Conservation (phyloP, 1,139 yeast species). For the Candida glucosophila region DNA sequence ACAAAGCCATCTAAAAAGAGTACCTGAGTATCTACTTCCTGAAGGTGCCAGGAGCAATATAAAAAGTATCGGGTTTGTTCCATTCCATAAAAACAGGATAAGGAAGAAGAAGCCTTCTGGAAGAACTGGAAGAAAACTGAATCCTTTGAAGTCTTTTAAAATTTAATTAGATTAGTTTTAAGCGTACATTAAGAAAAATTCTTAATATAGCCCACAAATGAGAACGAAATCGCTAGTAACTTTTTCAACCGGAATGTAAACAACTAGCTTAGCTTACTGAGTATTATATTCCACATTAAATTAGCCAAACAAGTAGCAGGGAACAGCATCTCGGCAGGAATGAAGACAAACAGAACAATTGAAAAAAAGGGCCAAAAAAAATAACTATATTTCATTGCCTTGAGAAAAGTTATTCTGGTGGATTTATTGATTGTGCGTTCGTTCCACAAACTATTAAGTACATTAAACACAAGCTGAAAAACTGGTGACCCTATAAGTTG, state of each 20-base stretch:
- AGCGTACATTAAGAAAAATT: no score
- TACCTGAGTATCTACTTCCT: slow-evolving; percentile 87
- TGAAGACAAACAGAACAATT: slow-evolving; percentile 36
- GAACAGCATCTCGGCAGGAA: slow-evolving; percentile 42
- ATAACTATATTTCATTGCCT: slow-evolving; percentile 44
- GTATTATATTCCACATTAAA: slow-evolving; percentile 47
- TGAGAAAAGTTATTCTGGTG: slow-evolving; percentile 28
- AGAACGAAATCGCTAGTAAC: no score
- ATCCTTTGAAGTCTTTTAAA: slow-evolving; percentile 58
- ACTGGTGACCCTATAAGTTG: slow-evolving; percentile 47
- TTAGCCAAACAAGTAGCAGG: slow-evolving; percentile 52
- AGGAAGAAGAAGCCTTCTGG: slow-evolving; percentile 35
- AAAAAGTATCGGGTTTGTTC: slow-evolving; percentile 65
- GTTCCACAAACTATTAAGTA: slow-evolving; percentile 50
- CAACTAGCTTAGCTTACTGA: slow-evolving; percentile 24
- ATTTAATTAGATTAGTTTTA: no score
- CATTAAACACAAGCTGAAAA: slow-evolving; percentile 44
- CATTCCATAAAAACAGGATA: slow-evolving; percentile 52
- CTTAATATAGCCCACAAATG: no score
- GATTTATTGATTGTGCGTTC: slow-evolving; percentile 26
- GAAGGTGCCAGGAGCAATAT: slow-evolving; percentile 59
- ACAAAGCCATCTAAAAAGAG: slow-evolving; percentile 80
- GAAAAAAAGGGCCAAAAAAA: slow-evolving; percentile 56
- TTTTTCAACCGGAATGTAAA: no score
- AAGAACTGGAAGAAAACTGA: slow-evolving; percentile 41